Base-by-base conservation (phyloP, 371 early-diverging fungal genomes). In the Circinella minor region DNA sequence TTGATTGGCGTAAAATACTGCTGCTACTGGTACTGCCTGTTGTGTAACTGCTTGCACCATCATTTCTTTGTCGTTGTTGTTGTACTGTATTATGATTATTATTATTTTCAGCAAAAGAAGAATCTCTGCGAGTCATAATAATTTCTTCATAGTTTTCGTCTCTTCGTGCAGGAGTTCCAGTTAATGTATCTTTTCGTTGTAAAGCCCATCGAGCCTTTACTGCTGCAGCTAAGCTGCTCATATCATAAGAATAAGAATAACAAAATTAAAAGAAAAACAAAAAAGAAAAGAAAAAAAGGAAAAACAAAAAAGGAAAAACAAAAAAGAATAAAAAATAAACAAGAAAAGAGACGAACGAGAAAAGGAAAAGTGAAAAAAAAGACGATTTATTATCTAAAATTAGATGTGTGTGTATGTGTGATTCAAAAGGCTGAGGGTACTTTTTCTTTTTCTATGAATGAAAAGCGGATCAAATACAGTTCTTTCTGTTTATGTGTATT, bases 131-230 rank as follows among this genome's bases (percentile, higher is more conserved):
- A 57, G 68, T 49, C 68, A 68, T 68, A 11, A 61, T 27, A 38
- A 70, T 66, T 36, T 70, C 71, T 61, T 70, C 71, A 61, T 70
- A 70, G 36, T 51, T 70, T 6, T 70, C 71, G 46, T 70, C 71
- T 27, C 61, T 37, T 27, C 68, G 55, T 11, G 67, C 67, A 43
- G 67, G 67, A 27, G 43, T 18, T 18, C 18, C 13, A 39, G 38
- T 55, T 20, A 66, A 38, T 10, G 59, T 37, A 27, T 57, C 59
- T 11, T 36, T 37, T 46, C 18, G 7, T 57, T 51, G 8, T 51
- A 51, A n/a, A 17, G 51, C 51, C 51, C 51, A 51, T 51, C 51
- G 51, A 51, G 51, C 51, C 51, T 51, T 51, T 51, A 51, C 15
- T 51, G 51, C 8, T 51, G 51, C 57, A 55, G 18, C 59, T 39